phyloP scores from a whole-genome alignment of 192 early-diverging fungal genomes.

The Martensiomyces pterosporus region DNA sequence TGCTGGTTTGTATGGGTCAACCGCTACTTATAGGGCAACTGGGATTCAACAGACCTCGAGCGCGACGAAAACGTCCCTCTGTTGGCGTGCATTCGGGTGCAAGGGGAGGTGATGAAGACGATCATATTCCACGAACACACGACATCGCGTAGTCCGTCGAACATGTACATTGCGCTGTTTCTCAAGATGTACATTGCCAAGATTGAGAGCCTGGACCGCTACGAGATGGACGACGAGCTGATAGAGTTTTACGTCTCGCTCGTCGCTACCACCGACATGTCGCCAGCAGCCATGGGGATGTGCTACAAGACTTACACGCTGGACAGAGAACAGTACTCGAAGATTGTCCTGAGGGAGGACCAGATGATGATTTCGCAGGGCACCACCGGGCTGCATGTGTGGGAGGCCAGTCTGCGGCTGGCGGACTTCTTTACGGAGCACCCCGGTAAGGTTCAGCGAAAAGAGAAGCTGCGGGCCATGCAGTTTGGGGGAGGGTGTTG shows the following conservation, averaged over 20 bases:
- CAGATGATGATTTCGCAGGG: conserved; percentile 54
- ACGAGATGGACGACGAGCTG: conserved; percentile 42
- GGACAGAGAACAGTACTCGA: conserved; percentile 39
- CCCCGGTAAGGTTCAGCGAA: conserved; percentile 22
- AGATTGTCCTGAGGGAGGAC: conserved; percentile 52
- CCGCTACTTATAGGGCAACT: conserved; percentile 32
- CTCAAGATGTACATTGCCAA: conserved; percentile 38
- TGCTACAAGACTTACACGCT: conserved; percentile 49
- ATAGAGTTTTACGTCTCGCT: conserved; percentile 41
- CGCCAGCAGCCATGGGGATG: conserved; percentile 9
- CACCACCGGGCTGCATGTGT: conserved; percentile 60
- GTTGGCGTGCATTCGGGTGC: conserved; percentile 29
- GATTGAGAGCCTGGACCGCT: conserved; percentile 25
- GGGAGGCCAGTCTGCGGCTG: conserved; percentile 59
- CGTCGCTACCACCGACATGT: conserved; percentile 18
- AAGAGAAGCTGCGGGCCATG: too few species aligned
- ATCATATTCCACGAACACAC: conserved; percentile 49
- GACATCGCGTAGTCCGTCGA: conserved; percentile 27
- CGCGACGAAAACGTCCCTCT: conserved; percentile 21
- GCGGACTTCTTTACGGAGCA: conserved; percentile 52
- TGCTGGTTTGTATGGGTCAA: too few species aligned
- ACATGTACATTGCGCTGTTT: conserved; percentile 39
- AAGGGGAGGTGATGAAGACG: conserved; percentile 46
- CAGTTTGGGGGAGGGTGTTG: too few species aligned
- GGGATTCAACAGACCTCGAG: conserved; percentile 17